Evolutionary conservation across 75 land plant species (phyloP).

Genomic region (Cupressus sempervirens): DNA sequence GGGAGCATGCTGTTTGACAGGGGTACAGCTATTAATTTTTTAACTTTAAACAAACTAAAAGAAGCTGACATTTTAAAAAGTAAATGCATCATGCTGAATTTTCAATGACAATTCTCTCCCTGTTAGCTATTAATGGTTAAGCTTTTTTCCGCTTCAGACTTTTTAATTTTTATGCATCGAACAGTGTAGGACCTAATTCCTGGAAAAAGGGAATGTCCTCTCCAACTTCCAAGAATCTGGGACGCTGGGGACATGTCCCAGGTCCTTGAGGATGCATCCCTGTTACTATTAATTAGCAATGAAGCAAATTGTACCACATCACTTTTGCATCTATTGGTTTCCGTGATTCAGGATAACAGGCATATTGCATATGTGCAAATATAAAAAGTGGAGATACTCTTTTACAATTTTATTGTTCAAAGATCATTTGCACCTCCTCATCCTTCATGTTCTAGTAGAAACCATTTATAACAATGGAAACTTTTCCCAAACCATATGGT

Average conservation of each 20-base stretch:
- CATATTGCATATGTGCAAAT: not conserved
- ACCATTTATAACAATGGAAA: not conserved
- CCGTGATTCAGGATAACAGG: not conserved
- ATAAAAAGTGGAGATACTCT: not conserved
- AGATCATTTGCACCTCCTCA: not conserved
- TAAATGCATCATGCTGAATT: too few species aligned
- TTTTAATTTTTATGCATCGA: not conserved
- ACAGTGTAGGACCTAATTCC: too few species aligned
- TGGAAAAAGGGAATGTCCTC: too few species aligned
- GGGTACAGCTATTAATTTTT: too few species aligned
- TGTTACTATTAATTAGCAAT: not conserved
- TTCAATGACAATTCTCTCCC: too few species aligned
- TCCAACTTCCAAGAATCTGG: too few species aligned
- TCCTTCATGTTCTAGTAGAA: not conserved
- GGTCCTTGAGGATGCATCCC: too few species aligned
- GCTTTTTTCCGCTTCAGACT: not conserved
- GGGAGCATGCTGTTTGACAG: too few species aligned
- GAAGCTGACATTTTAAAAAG: too few species aligned
- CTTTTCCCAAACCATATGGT: not conserved
- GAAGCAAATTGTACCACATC: not conserved
- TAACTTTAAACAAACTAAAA: too few species aligned
- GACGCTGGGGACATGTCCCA: too few species aligned
- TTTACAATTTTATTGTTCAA: not conserved
- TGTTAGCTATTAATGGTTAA: too few species aligned
- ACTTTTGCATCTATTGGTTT: not conserved